phyloP scores from a whole-genome alignment of 1,139 yeast species.

The Blastobotrys aristatus region DNA sequence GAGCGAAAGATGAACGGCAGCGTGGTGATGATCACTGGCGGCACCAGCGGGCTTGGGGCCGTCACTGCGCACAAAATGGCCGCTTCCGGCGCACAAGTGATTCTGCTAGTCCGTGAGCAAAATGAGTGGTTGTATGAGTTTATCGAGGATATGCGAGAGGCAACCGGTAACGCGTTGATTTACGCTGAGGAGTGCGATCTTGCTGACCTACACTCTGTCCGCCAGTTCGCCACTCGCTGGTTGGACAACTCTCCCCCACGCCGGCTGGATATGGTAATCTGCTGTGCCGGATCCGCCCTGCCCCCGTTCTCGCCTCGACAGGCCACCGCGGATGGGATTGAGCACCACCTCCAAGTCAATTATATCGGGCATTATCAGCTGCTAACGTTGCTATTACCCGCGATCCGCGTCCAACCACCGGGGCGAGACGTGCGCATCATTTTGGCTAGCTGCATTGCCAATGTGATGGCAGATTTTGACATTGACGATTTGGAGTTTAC shows the following conservation, averaged over 20 bases:
- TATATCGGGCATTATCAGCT: conserved; percentile 78
- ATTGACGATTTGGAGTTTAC: conserved; percentile 64
- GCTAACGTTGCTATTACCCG: conserved; percentile 70
- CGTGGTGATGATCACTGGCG: conserved; percentile 75
- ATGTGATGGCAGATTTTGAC: conserved; percentile 65
- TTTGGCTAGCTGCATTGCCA: conserved; percentile 69
- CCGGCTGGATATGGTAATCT: conserved; percentile 78
- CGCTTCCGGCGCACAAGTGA: conserved; percentile 75
- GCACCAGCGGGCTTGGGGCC: conserved; percentile 88
- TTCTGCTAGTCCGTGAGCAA: conserved; percentile 56
- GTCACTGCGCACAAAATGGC: conserved; percentile 72
- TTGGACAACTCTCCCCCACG: conserved; percentile 87
- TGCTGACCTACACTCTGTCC: conserved; percentile 64
- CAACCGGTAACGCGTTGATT: conserved; percentile 64
- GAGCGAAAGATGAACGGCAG: conserved; percentile 88
- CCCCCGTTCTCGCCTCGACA: conserved; percentile 63
- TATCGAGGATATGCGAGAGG: conserved; percentile 68
- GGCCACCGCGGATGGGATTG: conserved; percentile 74
- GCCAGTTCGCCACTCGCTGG: conserved; percentile 93
- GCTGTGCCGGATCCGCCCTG: conserved; percentile 78
- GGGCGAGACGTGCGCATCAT: conserved; percentile 87
- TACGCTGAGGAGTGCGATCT: conserved; percentile 89
- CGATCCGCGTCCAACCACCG: conserved; percentile 82
- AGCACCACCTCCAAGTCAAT: conserved; percentile 76
- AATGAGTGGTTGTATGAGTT: conserved; percentile 80